These are phyloP conservation scores for Alternaria arborescens DNA, from an alignment of 2,329 filamentous ascomycete genomes.

Conservation along the genomic window DNA sequence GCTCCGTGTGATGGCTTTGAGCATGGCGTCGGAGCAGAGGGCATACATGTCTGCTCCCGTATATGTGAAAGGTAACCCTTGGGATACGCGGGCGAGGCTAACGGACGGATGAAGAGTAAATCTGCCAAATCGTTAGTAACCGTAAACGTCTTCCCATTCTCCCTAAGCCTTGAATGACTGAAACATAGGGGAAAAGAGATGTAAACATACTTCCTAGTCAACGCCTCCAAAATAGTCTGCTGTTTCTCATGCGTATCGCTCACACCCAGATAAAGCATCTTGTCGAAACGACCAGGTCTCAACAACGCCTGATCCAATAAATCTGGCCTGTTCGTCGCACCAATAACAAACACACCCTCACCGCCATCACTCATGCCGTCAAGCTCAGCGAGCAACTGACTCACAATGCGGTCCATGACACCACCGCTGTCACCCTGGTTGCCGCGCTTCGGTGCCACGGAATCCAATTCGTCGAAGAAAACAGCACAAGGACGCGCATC, in stretches of 20 bases:
- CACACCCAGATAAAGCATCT: constrained; percentile 97
- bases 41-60: constrained; percentile 98
- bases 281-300: constrained; percentile 91
- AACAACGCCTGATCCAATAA: constrained; percentile 89
- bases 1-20: constrained; percentile 95
- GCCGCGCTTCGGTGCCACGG: constrained; percentile 92
- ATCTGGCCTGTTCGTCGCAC: constrained; percentile 94
- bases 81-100: constrained; percentile 77
- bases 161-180: too few species aligned
- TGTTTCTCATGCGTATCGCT: constrained; percentile 98
- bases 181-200: not conserved
- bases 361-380: constrained; percentile 97
- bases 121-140: constrained; percentile 54
- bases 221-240: constrained; percentile 88
- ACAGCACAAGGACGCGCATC: constrained; percentile 89
- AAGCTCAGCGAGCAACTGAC: constrained; percentile 90
- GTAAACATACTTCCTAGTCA: constrained; percentile 86
- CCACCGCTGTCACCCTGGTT: constrained; percentile 97
- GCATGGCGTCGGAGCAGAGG: constrained; percentile 96
- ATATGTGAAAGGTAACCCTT: constrained; percentile 89
- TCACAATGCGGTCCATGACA: constrained; percentile 98
- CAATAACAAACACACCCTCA: constrained; percentile 90
- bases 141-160: too few species aligned
- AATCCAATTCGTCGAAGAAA: constrained; percentile 93
- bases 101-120: constrained; percentile 85